Base-by-base conservation (phyloP, 768 basidiomycete species). In the Termitomyces sp. region DNA sequence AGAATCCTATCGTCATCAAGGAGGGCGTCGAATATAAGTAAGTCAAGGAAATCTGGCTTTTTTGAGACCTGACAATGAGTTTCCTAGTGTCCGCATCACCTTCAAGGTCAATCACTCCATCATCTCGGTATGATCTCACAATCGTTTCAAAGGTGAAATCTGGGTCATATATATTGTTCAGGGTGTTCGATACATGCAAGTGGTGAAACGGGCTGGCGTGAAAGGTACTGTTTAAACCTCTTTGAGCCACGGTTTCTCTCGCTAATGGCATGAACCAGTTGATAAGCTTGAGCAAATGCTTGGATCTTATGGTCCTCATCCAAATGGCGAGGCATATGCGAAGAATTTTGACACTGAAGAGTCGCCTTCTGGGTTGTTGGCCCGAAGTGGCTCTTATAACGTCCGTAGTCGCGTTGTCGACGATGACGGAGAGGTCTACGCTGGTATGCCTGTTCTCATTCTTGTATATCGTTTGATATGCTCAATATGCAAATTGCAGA, bases 281-380 rank as follows among this genome's bases (percentile, higher is more conserved):
- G 96, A 96, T 74, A 96, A 89, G 72, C 71, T 92, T 66, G 93
- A 95, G 69, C 83, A 89, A 66, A 98, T 98, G 96, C 82, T 98
- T 23, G 96, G 96, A 18, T 95, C 93, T 3, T 97, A 94, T 70
- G 90, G 92, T 2, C 91, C 93, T 18, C 75, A 80, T 57, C 77
- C 86, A n/a, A 65, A 77, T 2, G 84, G 81, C 36, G 78, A 86
- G 28, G 69, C 89, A 5, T 89, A 95, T 68, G 74, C 67, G 64
- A 93, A 93, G 74, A 82, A 87, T 66, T 92, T 94, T 71, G 87
- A 87, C 5, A 73, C 85, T 1, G 89, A 89, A 59, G 81, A 84
- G 64, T 82, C 85, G 18, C 84, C 80, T 1, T 89, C 90, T 46
- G 96, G 96, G 14, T 76, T 91, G 77, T 52, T 97, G 23, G 95